Evolutionary conservation across 352 stramenopile species (phyloP), one percentile per base, ranked within the genome.

Genomic region (Phytophthora pinifolia): DNA sequence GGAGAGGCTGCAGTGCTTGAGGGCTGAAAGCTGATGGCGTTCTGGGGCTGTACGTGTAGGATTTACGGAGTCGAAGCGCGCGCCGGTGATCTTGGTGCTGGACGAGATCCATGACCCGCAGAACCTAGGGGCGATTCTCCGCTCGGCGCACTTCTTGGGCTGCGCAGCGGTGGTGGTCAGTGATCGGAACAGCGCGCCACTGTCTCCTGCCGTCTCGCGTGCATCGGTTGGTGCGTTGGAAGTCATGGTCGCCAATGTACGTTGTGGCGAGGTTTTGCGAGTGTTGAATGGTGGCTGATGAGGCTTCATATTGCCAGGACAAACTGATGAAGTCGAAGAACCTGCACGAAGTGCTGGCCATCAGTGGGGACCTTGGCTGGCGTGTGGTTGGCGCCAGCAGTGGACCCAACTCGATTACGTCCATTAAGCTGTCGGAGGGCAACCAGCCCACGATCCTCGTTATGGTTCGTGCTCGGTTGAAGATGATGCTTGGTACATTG

Each of bases 41-140:
- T 44, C 47, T 17, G 36, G n/a, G 29, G 27, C 2, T 44, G 44
- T 32, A 62, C 9, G 32, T 22, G 9, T 15, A 87, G 67, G 38
- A 9, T 71, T 83, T n/a, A 56, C 51, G 4, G 55, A 70, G 31
- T 68, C 72, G 32, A 36, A 59, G 12, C 70, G 64, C 0, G 64
- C 69, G 43, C 79, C 79, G 14, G 76, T 93, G 17, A 79, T 91
- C 30, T 61, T 93, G 17, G 80, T 76, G 10, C 51, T 93, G 36
- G 83, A 93, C 35, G 80, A 93, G 54, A 65, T 93, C 20, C 81
- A 93, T 38, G 83, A 93, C 50, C 81, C 83, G 1, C 83, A 92
- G 72, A 93, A 91, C 51, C 77, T 91, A 44, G 83, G 83, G 30
- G 83, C 80, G 0, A 89, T 93, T 27, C 70, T 93, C 5, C 80